Conservation (phyloP, 305 asterid species). For the Rubia peregrina region DNA sequence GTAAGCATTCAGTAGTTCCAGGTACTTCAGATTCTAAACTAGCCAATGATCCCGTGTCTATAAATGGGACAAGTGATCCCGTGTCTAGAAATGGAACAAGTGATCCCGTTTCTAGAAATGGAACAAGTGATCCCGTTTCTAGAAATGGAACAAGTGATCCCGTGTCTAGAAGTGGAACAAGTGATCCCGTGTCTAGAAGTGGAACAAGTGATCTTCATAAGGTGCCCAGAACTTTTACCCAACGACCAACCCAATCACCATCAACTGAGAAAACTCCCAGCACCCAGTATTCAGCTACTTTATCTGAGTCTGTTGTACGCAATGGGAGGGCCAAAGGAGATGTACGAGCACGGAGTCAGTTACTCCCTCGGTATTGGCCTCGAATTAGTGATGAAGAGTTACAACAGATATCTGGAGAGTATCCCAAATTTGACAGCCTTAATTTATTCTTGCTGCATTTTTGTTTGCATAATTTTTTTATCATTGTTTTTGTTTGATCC, state of each 20-base stretch:
- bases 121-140: constrained; percentile 42
- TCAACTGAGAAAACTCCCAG: constrained; percentile 37
- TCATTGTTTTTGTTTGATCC: neutral
- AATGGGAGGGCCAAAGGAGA: constrained; percentile 48
- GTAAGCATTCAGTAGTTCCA: constrained; percentile 31
- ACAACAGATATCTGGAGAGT: constrained; percentile 63
- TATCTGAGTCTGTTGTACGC: constrained; percentile 39
- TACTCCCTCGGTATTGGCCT: constrained; percentile 68
- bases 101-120: too few species aligned
- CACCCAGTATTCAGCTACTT: constrained; percentile 34
- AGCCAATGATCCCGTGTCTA: too few species aligned
- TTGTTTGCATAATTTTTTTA: neutral
- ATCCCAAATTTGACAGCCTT: constrained; percentile 45
- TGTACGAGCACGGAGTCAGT: constrained; percentile 48
- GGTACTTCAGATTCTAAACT: constrained; percentile 32
- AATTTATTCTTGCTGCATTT: too few species aligned
- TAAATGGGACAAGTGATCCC: too few species aligned
- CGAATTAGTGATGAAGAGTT: constrained; percentile 59
- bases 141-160: constrained; percentile 27
- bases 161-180: constrained; percentile 33
- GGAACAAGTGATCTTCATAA: constrained; percentile 32
- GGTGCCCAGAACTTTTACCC: constrained; percentile 28
- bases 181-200: too few species aligned
- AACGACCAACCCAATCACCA: constrained; percentile 24
- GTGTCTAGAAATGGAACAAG: too few species aligned